phyloP scores from a whole-genome alignment of 2,329 filamentous ascomycete species.

The Zasmidium angulare region DNA sequence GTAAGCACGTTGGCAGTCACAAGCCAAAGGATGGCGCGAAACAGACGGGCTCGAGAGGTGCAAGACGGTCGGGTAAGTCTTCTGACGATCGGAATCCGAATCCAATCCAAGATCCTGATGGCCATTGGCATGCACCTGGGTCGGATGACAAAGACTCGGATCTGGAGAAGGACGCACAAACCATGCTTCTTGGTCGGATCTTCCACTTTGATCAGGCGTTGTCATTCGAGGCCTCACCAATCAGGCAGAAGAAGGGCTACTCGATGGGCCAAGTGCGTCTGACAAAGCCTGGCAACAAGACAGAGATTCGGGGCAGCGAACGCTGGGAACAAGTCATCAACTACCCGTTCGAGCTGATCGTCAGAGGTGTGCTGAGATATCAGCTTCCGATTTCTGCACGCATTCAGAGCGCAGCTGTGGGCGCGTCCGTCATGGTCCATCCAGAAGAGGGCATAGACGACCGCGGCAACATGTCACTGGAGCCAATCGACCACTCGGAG shows the following conservation, averaged over 20 bases:
- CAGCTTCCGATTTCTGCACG: slow-evolving; percentile 60
- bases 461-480: slow-evolving; percentile 32
- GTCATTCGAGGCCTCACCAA: slow-evolving; percentile 84
- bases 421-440: slow-evolving; percentile 41
- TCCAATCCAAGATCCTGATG: slow-evolving; percentile 25
- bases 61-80: neutral
- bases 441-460: slow-evolving; percentile 37
- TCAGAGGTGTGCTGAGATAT: slow-evolving; percentile 89
- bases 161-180: slow-evolving; percentile 65
- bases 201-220: slow-evolving; percentile 83
- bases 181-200: slow-evolving; percentile 89
- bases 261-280: slow-evolving; percentile 84
- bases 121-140: slow-evolving; percentile 28
- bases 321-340: slow-evolving; percentile 89
- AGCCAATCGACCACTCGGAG: slow-evolving; percentile 28
- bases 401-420: slow-evolving; percentile 53
- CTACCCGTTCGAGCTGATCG: slow-evolving; percentile 89
- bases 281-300: slow-evolving; percentile 80
- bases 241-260: slow-evolving; percentile 68
- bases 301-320: slow-evolving; percentile 74
- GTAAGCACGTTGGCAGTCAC: slow-evolving; percentile 70
- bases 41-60: neutral
- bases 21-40: slow-evolving; percentile 12
- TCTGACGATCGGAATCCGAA: slow-evolving; percentile 7
- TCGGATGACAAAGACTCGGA: slow-evolving; percentile 50